Percentiles rank a stretch among this genome's conserved stretches.
These are phyloP conservation scores for Panicum miliaceum DNA, from an alignment of 176 grass and related monocot genomes.

Conservation along the genomic window DNA sequence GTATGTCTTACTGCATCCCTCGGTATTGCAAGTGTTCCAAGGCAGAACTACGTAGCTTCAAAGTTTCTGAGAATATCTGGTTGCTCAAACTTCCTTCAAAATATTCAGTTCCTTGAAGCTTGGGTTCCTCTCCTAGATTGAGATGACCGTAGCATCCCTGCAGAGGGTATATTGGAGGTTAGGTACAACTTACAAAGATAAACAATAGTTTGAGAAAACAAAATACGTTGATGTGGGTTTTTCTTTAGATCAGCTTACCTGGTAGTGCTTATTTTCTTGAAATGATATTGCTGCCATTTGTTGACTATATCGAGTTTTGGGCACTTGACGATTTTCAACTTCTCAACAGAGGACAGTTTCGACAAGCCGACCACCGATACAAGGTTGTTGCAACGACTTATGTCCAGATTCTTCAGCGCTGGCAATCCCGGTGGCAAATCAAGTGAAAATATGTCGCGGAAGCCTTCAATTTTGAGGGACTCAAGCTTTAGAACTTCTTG, in stretches of 20 bases:
- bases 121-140: not conserved
- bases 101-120: not conserved
- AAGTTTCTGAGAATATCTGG: not conserved
- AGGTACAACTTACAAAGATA: not conserved
- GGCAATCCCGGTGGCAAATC: slow-evolving; percentile 12
- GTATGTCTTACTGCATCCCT: not conserved
- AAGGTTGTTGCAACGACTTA: slow-evolving; percentile 41
- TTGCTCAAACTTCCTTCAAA: not conserved
- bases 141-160: slow-evolving; percentile 9
- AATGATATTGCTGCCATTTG: not conserved
- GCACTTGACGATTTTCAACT: slow-evolving; percentile 40
- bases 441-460: slow-evolving; percentile 34
- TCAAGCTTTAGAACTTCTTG: slow-evolving; percentile 29
- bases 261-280: slow-evolving; percentile 13
- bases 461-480: slow-evolving; percentile 33
- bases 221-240: not conserved
- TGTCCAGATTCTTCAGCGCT: slow-evolving; percentile 39
- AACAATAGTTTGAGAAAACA: not conserved
- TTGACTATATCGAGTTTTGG: slow-evolving; percentile 29
- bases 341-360: slow-evolving; percentile 19
- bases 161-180: not conserved
- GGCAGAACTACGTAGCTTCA: not conserved
- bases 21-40: not conserved
- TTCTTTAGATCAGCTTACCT: not conserved
- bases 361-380: slow-evolving; percentile 37